Base-by-base conservation (phyloP, 2,329 filamentous ascomycete genomes). In the Fusarium caatingaense region DNA sequence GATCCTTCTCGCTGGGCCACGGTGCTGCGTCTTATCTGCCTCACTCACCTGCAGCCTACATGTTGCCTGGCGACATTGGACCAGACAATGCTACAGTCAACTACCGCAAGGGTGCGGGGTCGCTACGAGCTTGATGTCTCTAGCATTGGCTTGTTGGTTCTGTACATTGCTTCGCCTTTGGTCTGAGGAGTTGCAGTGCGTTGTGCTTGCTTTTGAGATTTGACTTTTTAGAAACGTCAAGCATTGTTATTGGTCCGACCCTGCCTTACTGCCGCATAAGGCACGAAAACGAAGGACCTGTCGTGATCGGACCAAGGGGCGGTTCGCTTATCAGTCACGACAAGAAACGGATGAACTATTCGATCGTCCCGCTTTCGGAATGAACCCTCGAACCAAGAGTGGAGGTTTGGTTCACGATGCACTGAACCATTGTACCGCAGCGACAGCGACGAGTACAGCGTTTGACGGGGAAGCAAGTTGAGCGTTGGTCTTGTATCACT, bases 101-200 rank as follows among this genome's bases (percentile, higher is more conserved):
- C 47, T 64, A 75, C 37, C 64, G 65, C 62, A 76, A 74, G 69
- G 50, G 57, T 48, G 62, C 57, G 40, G 71, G 56, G 20, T 27
- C 61, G 11, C 59, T 72, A 46, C 64, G 70, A 63, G 59, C 50
- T 50, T 71, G 60, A 56, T 20, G 21, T 37, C 8, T 44, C n/a
- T 48, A 15, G 42, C 25, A 18, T 15, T 23, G 13, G 20, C 18
- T 42, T 25, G 13, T 48, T 40, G 54, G 6, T 21, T 47, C 32
- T 27, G 46, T 54, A 45, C 30, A 47, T 67, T 50, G 20, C 28
- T 46, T 62, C 51, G 23, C 37, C 21, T 44, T 53, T 54, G 53
- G 46, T 13, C 42, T 40, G 28, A 13, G 44, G 56, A 61, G 6
- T 48, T 46, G 27, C 50, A 67, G 57, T 68, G 47, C 25, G 48